Evolutionary conservation across 1,284 basidiomycete genomes (phyloP), one percentile per base, ranked within the genome.

Genomic region (Papiliotrema fonsecae): DNA sequence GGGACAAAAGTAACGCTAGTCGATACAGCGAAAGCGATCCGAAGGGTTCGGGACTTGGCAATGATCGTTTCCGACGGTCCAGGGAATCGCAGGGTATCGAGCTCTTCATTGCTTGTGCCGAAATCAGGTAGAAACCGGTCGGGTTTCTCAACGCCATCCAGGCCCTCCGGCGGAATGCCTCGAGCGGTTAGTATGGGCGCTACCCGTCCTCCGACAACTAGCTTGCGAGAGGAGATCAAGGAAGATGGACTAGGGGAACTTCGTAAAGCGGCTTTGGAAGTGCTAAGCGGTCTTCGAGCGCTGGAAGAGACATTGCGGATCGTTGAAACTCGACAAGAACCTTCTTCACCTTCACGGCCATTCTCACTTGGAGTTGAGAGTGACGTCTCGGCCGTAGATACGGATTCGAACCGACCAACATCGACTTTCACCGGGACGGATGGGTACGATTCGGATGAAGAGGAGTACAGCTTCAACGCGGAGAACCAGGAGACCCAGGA

Each of bases 391-490:
- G 32, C 6, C 7, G 21, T 32, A 3, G 43, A 36, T 24, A 37
- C 36, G 7, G 45, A 50, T 5, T 38, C 28, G 4, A 52, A 53
- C 2, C 14, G 51, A 21, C 47, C 41, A 6, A 49, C 49, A 16
- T 42, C 52, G 1, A 32, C 30, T 6, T 42, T 42, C 42, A 42
- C 39, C 16, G 47, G 42, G 16, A 10, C 52, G 4, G 57, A 54
- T 4, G 27, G 7, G 3, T 45, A 51, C 18, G 38, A 37, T 14
- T 47, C 59, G 10, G 70, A 72, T 9, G 62, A 67, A 27, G 69
- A 71, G 16, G 65, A 70, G 32, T 69, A 62, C 52, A 69, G 62
- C 50, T 52, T 73, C 37, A 73, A 67, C 50, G 60, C 52, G 4
- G 42, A 62, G 2, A 64, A 60, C 6, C 56, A 54, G 27, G 56